Conservation (phyloP, 352 stramenopile genomes). For the Globisporangium sylvaticum region DNA sequence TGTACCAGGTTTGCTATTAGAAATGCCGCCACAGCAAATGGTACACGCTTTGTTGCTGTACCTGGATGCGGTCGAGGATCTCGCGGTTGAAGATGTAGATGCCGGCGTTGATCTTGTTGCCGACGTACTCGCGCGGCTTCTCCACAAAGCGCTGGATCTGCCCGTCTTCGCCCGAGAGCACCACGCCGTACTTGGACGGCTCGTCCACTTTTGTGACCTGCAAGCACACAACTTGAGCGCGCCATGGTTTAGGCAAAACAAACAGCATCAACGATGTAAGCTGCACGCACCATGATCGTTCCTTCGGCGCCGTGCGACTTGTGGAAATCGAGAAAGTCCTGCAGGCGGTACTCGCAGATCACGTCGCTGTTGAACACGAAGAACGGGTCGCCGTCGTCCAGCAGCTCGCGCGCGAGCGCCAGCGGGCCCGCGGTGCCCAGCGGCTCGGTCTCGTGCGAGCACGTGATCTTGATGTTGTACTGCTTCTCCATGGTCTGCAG, state of each 20-base stretch:
- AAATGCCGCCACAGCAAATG: background rate
- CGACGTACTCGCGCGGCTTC: constrained; percentile 87
- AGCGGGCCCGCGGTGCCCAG: constrained; percentile 81
- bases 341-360: constrained; percentile 81
- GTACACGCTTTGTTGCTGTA: background rate
- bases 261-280: background rate
- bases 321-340: constrained; percentile 81
- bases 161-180: constrained; percentile 70
- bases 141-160: constrained; percentile 89
- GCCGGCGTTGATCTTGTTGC: constrained; percentile 89
- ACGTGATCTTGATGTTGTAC: constrained; percentile 90
- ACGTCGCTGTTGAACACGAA: constrained; percentile 92
- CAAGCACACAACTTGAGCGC: background rate
- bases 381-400: constrained; percentile 85
- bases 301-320: constrained; percentile 70
- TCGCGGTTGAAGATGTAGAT: constrained; percentile 90
- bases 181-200: constrained; percentile 88
- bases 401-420: constrained; percentile 72
- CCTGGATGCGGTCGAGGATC: constrained; percentile 83
- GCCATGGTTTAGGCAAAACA: background rate
- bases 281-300: constrained; percentile 55
- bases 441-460: constrained; percentile 83
- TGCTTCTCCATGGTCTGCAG: constrained; percentile 79
- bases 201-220: constrained; percentile 79
- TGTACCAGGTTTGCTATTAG: background rate